These are phyloP conservation scores for Phaeomoniella chlamydospora DNA, from an alignment of 2,329 filamentous ascomycete genomes.

Conservation along the genomic window DNA sequence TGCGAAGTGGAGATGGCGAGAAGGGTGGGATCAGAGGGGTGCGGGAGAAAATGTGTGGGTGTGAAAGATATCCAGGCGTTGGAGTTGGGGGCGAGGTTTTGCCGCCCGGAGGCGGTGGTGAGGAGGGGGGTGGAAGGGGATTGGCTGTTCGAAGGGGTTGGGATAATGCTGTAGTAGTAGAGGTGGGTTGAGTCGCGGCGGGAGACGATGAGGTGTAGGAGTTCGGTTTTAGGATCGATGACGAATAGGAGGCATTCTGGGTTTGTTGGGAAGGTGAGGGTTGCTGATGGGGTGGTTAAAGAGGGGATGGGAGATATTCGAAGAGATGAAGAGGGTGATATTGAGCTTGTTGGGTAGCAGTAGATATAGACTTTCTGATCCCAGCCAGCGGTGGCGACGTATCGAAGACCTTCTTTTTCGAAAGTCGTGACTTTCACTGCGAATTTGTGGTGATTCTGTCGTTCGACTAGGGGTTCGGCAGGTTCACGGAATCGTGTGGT, in stretches of 20 bases:
- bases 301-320: not conserved
- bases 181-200: slow-evolving; percentile 44
- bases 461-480: slow-evolving; percentile 17
- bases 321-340: not conserved
- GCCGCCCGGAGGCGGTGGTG: slow-evolving; percentile 22
- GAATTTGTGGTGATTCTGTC: slow-evolving; percentile 46
- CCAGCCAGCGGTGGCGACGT: slow-evolving; percentile 47
- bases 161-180: slow-evolving; percentile 33
- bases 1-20: slow-evolving; percentile 46
- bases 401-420: slow-evolving; percentile 16
- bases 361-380: slow-evolving; percentile 43
- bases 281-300: slow-evolving; percentile 25
- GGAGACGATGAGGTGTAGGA: slow-evolving; percentile 37
- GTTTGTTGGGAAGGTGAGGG: slow-evolving; percentile 32
- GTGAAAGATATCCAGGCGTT: slow-evolving; percentile 52
- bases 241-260: slow-evolving; percentile 44
- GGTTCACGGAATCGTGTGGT: slow-evolving; percentile 20
- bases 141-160: slow-evolving; percentile 4
- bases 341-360: slow-evolving; percentile 14
- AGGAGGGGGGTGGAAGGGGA: slow-evolving; percentile 1
- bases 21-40: slow-evolving; percentile 38
- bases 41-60: slow-evolving; percentile 40
- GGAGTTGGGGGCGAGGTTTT: slow-evolving; percentile 48
- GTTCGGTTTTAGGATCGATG: slow-evolving; percentile 28
- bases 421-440: slow-evolving; percentile 32